Evolutionary conservation across 192 early-diverging fungal genomes (phyloP).

Genomic region (Coemansia sp.): DNA sequence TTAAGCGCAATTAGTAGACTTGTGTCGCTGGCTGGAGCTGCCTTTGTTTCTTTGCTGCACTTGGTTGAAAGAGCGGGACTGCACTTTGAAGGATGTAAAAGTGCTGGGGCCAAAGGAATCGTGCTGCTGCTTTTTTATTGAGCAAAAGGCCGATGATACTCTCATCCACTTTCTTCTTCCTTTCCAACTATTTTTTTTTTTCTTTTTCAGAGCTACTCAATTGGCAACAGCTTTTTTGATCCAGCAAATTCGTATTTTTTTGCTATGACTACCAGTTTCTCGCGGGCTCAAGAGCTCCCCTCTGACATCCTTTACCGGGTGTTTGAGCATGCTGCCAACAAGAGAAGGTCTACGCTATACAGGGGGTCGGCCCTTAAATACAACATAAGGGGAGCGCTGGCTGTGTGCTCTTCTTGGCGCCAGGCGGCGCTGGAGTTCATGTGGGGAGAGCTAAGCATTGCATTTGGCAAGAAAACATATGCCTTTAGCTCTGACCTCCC

Average conservation of each 20-base stretch:
- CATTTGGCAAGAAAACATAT: not conserved
- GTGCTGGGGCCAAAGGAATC: too few relatives aligned
- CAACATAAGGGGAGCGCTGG: not conserved
- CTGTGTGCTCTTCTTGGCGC: not conserved
- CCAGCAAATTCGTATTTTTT: not conserved
- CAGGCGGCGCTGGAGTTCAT: not conserved
- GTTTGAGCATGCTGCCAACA: not conserved
- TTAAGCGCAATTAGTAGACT: too few relatives aligned
- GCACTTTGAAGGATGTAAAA: too few relatives aligned
- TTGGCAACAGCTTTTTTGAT: not conserved
- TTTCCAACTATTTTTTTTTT: not conserved
- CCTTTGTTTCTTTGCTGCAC: too few relatives aligned
- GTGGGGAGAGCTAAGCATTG: not conserved
- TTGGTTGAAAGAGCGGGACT: too few relatives aligned
- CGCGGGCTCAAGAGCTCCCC: not conserved
- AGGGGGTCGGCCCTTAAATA: not conserved
- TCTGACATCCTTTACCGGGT: not conserved
- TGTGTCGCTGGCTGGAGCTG: too few relatives aligned
- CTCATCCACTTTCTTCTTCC: not conserved
- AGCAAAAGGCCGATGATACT: too few relatives aligned
- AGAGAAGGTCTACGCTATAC: not conserved
- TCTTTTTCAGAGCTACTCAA: too few relatives aligned
- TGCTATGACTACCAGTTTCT: not conserved
- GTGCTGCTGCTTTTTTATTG: too few relatives aligned
- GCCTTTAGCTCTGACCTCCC: not conserved